Evolutionary conservation across 2,329 filamentous ascomycete genomes (phyloP).

Genomic region (Penicillium vulpinum): DNA sequence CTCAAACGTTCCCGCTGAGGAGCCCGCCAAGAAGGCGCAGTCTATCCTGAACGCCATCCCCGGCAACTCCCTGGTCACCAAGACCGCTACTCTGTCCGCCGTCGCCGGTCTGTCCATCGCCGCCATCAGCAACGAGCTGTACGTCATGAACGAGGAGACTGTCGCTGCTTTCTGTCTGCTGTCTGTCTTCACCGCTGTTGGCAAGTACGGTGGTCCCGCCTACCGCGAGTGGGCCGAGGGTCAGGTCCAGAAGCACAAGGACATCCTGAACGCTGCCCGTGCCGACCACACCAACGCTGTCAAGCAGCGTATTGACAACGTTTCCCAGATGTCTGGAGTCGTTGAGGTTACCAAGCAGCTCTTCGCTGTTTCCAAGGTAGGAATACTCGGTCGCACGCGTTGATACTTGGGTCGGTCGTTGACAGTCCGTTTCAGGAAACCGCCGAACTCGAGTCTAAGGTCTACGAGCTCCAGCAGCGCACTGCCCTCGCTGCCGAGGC

Average conservation of each 20-base stretch:
- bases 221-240: slow-evolving; percentile 90
- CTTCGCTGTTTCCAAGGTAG: slow-evolving; percentile 96
- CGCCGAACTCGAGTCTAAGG: slow-evolving; percentile 90
- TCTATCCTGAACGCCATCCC: slow-evolving; percentile 91
- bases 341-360: slow-evolving; percentile 96
- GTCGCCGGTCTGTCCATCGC: slow-evolving; percentile 87
- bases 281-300: slow-evolving; percentile 94
- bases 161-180: slow-evolving; percentile 91
- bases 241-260: slow-evolving; percentile 89
- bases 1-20: slow-evolving; percentile 77
- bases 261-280: slow-evolving; percentile 90
- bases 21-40: slow-evolving; percentile 95
- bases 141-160: slow-evolving; percentile 98
- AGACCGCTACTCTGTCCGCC: slow-evolving; percentile 95
- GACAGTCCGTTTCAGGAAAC: slow-evolving; percentile 68
- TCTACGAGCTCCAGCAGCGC: slow-evolving; percentile 95
- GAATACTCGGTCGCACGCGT: not conserved
- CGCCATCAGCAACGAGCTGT: slow-evolving; percentile 99
- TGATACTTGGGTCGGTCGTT: slow-evolving; percentile 7
- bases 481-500: slow-evolving; percentile 90
- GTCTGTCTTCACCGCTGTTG: slow-evolving; percentile 87
- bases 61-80: slow-evolving; percentile 87
- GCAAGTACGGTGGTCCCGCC: slow-evolving; percentile 88
- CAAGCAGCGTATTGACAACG: slow-evolving; percentile 88
- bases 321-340: slow-evolving; percentile 90